Base-by-base conservation (phyloP, 1,284 basidiomycete species). In the Coniferiporia sulphurascens region DNA sequence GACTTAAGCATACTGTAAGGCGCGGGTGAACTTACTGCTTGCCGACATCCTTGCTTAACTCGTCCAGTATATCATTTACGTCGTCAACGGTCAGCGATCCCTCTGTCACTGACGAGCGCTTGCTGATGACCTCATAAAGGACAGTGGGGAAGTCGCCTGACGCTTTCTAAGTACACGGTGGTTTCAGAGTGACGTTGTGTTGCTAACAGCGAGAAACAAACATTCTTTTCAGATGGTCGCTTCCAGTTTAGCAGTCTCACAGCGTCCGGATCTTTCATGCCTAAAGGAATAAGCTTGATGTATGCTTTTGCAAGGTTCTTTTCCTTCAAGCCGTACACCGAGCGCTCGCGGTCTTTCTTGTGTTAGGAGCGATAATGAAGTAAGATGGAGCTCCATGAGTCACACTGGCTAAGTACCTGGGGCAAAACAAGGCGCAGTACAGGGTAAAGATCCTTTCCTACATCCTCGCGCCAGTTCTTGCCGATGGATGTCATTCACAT, bases 311-410 rank as follows among this genome's bases (percentile, higher is more conserved):
- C 93, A 1, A 98, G 76, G 67, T 89, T 90, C 72, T 89, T 89
- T 74, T 98, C 95, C 71, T 97, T 97, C 63, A 96, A 72, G 8
- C 91, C 91, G 72, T 97, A 98, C 0, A 93, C 86, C 0, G 91
- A 82, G 53, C 95, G 84, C 64, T 96, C 92, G 38, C 89, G 81
- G 70, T 98, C 95, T 81, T 93, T 90, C 93, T 97, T 69, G 4
- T 19, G 5, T 48, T 19, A 21, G 41, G 51, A 8, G 58, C 17
- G 3, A 27, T 46, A 17, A 19, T 6, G 27, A 5, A 22, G 15
- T 9, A 44, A 38, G 6, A n/a, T 41, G n/a, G 6, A 1, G 35
- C 7, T 41, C 21, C n/a, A 21, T 13, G 13, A 48, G 8, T 8
- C 7, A 44, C 34, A 55, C 17, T 22, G 34, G 10, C n/a, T 48